These are phyloP conservation scores for Penicillium cinerascens DNA, from an alignment of 495 filamentous ascomycete species.

Conservation along the genomic window DNA sequence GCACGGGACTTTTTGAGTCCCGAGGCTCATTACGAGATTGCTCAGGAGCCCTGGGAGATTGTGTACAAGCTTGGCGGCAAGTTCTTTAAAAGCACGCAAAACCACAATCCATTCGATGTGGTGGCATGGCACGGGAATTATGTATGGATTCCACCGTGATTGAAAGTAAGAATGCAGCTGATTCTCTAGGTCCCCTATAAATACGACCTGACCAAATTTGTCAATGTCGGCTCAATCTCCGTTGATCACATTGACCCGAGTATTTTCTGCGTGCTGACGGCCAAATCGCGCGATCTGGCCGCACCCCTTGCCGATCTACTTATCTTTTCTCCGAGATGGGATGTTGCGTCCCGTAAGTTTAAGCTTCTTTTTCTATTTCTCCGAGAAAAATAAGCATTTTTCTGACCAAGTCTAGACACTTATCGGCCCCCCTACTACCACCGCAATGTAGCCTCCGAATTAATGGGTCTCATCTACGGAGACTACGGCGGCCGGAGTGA, in stretches of 20 bases:
- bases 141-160: slow-evolving; percentile 17
- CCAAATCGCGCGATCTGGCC: slow-evolving; percentile 38
- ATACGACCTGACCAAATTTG: slow-evolving; percentile 52
- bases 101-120: slow-evolving; percentile 51
- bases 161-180: background rate
- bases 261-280: slow-evolving; percentile 51
- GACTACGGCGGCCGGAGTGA: slow-evolving; percentile 52
- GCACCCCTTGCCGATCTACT: slow-evolving; percentile 48
- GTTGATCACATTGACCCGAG: slow-evolving; percentile 52
- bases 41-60: slow-evolving; percentile 42
- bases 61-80: slow-evolving; percentile 50
- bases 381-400: background rate
- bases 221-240: slow-evolving; percentile 48
- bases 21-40: slow-evolving; percentile 39
- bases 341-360: slow-evolving; percentile 42
- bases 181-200: slow-evolving; percentile 38
- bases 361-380: background rate
- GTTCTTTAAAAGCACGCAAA: slow-evolving; percentile 46
- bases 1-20: slow-evolving; percentile 47
- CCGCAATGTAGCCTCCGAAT: slow-evolving; percentile 47
- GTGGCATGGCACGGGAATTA: slow-evolving; percentile 54
- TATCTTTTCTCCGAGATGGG: slow-evolving; percentile 50
- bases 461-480: slow-evolving; percentile 54
- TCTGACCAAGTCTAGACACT: slow-evolving; percentile 30
- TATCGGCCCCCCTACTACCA: slow-evolving; percentile 51